Percentiles rank a stretch among this genome's conserved stretches.
Conservation (phyloP, 2,329 filamentous ascomycete species). For the Pestalotiopsis sp. region DNA sequence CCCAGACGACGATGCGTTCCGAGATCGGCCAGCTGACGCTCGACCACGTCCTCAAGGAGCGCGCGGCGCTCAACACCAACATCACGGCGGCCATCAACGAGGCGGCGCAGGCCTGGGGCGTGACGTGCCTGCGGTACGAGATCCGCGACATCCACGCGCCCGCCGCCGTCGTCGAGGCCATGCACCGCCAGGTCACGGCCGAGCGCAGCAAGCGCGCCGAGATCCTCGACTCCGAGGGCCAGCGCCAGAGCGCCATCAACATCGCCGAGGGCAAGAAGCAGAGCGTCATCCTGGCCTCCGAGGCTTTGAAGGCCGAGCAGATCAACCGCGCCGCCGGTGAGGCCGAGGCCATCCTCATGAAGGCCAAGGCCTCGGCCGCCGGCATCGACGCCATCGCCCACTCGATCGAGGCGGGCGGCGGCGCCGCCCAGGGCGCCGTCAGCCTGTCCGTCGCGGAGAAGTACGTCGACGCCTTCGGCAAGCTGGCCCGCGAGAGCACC, state of each 20-base stretch:
- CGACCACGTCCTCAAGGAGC: conserved; percentile 97
- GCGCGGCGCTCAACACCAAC: conserved; percentile 92
- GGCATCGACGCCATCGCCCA: conserved; percentile 87
- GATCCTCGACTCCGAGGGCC: conserved; percentile 95
- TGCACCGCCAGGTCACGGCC: conserved; percentile 97
- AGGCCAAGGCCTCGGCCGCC: conserved; percentile 80
- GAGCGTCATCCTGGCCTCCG: conserved; percentile 92
- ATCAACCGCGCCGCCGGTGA: conserved; percentile 94
- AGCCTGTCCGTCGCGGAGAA: conserved; percentile 93
- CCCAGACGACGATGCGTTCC: conserved; percentile 97
- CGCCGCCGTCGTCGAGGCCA: conserved; percentile 89
- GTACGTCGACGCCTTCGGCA: conserved; percentile 93
- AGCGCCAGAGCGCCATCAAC: conserved; percentile 96
- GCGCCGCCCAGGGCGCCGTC: conserved; percentile 79
- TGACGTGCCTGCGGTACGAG: conserved; percentile 94
- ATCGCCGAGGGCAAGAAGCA: conserved; percentile 98
- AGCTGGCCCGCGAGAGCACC: conserved; percentile 92
- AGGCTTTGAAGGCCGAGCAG: conserved; percentile 85
- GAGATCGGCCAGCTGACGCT: conserved; percentile 96
- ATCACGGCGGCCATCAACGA: conserved; percentile 99
- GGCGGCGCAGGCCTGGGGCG: conserved; percentile 94
- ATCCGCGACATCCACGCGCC: conserved; percentile 98
- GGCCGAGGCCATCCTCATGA: conserved; percentile 87
- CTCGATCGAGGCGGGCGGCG: conserved; percentile 72
- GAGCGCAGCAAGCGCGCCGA: conserved; percentile 97